A percentile compares a stretch with the other conserved stretches of the same genome.
Conservation (phyloP, 495 filamentous ascomycete genomes). For the Chaetomium cochliodes region DNA sequence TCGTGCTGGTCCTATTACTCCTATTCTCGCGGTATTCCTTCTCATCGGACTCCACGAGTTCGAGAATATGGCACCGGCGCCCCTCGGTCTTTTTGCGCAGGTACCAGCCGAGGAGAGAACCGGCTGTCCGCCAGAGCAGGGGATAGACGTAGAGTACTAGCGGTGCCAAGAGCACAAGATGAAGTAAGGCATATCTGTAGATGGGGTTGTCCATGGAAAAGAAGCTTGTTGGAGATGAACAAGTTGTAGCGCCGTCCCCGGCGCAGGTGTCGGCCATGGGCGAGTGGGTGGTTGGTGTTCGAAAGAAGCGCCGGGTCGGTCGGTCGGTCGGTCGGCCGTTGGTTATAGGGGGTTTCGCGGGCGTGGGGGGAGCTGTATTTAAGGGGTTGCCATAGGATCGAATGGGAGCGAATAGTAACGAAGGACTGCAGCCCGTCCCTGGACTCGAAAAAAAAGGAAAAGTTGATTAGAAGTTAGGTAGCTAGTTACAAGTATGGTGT, state of each 20-base stretch:
- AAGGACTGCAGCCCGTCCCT: background rate
- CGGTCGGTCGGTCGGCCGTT: background rate
- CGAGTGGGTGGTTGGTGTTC: background rate
- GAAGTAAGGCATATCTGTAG: slow-evolving; percentile 26
- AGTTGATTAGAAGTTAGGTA: background rate
- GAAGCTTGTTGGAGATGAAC: background rate
- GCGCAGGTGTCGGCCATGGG: slow-evolving; percentile 10
- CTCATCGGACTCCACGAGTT: slow-evolving; percentile 60
- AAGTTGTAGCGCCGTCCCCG: slow-evolving; percentile 15
- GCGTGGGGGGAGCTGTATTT: no score
- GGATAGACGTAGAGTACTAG: slow-evolving; percentile 38
- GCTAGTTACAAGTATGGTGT: background rate
- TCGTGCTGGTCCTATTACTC: slow-evolving; percentile 32
- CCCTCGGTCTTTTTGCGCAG: slow-evolving; percentile 65
- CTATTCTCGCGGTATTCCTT: slow-evolving; percentile 45
- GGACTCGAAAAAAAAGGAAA: background rate
- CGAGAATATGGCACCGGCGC: slow-evolving; percentile 59
- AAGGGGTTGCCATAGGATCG: background rate
- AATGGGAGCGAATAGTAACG: background rate
- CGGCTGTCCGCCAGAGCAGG: slow-evolving; percentile 41
- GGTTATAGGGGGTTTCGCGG: no score
- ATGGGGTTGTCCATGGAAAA: slow-evolving; percentile 26
- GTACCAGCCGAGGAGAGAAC: slow-evolving; percentile 59
- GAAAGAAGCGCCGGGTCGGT: background rate
- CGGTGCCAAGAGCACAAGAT: slow-evolving; percentile 28